Conservation (phyloP, 768 basidiomycete genomes). For the Chalciporus pseudorubinellus region DNA sequence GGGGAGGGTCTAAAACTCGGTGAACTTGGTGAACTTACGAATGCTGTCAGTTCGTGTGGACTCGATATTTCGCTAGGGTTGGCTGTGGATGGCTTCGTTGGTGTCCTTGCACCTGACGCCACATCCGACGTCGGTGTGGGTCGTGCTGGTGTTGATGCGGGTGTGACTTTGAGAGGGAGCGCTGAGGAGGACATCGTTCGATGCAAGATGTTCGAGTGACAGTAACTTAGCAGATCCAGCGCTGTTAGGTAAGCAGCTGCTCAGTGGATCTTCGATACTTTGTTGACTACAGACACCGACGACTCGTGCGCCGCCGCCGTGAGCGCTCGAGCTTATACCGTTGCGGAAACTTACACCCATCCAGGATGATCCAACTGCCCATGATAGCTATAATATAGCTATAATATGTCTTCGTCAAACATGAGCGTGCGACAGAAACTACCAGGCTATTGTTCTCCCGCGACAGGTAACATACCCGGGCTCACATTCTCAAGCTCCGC, state of each 20-base stretch:
- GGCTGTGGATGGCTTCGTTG: constrained; percentile 43
- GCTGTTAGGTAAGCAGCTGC: constrained; percentile 14
- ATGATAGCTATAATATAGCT: too few species aligned
- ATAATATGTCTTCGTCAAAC: too few species aligned
- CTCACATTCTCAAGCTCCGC: neutral
- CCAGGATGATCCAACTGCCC: too few species aligned
- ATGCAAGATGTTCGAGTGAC: neutral
- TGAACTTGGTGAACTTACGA: constrained; percentile 53
- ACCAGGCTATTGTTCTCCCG: constrained; percentile 4
- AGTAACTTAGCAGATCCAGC: too few species aligned
- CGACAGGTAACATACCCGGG: neutral
- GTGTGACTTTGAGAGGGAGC: constrained; percentile 63
- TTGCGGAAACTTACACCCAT: too few species aligned
- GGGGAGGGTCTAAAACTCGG: neutral
- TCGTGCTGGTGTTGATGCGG: constrained; percentile 53
- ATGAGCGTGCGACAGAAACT: neutral
- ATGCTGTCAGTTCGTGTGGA: constrained; percentile 92
- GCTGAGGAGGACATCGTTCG: constrained; percentile 48
- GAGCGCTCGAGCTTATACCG: too few species aligned
- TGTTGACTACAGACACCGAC: too few species aligned
- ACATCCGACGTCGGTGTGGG: constrained; percentile 18
- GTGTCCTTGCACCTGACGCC: constrained; percentile 36
- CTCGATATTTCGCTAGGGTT: constrained; percentile 73
- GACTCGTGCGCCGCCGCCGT: too few species aligned
- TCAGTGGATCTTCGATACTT: neutral